phyloP scores from a whole-genome alignment of 129 eudicot genomes.

The Lactuca saligna region DNA sequence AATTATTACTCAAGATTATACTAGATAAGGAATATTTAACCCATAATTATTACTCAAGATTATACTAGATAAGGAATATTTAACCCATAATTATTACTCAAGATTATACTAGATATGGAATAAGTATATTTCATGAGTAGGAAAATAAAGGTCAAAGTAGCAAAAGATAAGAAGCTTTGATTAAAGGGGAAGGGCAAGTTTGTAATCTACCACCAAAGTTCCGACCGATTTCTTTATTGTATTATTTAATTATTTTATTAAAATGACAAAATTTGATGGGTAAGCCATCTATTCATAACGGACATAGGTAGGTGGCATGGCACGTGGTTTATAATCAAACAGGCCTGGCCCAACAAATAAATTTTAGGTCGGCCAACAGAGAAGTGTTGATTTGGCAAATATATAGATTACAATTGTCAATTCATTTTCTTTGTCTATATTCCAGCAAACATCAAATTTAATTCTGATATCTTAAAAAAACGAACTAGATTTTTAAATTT shows the following conservation, averaged over 20 bases:
- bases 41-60: not conserved
- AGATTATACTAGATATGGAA: not conserved
- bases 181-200: not conserved
- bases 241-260: not conserved
- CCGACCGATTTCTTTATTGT: not conserved
- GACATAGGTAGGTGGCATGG: slow-evolving; percentile 29
- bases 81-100: not conserved
- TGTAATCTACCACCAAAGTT: slow-evolving; percentile 10
- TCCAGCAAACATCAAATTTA: not conserved
- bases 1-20: too few species aligned
- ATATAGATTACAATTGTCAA: not conserved
- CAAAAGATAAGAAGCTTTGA: not conserved
- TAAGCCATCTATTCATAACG: slow-evolving; percentile 43
- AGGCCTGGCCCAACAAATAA: slow-evolving; percentile 16
- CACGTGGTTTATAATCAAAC: slow-evolving; percentile 34
- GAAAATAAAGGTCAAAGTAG: not conserved
- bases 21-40: too few species aligned
- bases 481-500: too few species aligned
- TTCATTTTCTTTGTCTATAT: not conserved
- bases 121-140: not conserved
- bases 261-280: slow-evolving; percentile 13
- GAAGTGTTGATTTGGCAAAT: not conserved
- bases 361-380: not conserved
- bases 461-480: not conserved
- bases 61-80: not conserved